phyloP scores from a whole-genome alignment of 805 yeast species.

The Kodamaea kaohsiungensis region DNA sequence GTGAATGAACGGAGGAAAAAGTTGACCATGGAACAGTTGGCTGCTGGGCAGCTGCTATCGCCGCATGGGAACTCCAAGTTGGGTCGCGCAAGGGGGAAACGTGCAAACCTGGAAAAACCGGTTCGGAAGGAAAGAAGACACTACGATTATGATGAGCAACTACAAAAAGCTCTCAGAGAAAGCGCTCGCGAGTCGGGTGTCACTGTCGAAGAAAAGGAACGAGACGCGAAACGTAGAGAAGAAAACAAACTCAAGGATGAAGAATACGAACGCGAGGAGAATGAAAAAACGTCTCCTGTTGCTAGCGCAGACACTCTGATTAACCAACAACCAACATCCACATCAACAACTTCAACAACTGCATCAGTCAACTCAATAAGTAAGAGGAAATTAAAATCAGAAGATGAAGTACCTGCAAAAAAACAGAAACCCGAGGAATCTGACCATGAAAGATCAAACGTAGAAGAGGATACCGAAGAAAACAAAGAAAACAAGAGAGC shows the following conservation, averaged over 20 bases:
- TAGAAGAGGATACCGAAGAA: constrained; percentile 7
- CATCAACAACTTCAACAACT: neutral
- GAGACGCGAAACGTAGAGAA: constrained; percentile 17
- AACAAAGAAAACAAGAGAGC: constrained; percentile 1
- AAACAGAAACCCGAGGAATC: constrained; percentile 8
- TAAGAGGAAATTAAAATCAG: constrained; percentile 8
- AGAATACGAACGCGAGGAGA: constrained; percentile 15
- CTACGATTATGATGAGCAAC: constrained; percentile 42
- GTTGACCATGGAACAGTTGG: constrained; percentile 19
- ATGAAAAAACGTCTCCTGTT: constrained; percentile 7
- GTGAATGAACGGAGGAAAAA: constrained; percentile 45
- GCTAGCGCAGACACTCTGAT: neutral
- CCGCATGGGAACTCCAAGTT: constrained; percentile 12
- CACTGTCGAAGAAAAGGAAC: constrained; percentile 23
- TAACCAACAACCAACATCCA: neutral
- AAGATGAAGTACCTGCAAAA: constrained; percentile 6
- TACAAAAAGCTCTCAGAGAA: constrained; percentile 54
- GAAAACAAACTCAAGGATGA: constrained; percentile 19
- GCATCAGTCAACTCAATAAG: neutral
- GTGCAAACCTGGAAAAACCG: constrained; percentile 12
- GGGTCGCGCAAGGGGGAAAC: constrained; percentile 25
- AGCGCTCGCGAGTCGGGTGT: constrained; percentile 52
- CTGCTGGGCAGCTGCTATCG: constrained; percentile 15
- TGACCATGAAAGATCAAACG: constrained; percentile 10
- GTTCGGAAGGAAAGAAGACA: constrained; percentile 35